Conservation (phyloP, 2,329 filamentous ascomycete genomes). For the Cercospora sesami region DNA sequence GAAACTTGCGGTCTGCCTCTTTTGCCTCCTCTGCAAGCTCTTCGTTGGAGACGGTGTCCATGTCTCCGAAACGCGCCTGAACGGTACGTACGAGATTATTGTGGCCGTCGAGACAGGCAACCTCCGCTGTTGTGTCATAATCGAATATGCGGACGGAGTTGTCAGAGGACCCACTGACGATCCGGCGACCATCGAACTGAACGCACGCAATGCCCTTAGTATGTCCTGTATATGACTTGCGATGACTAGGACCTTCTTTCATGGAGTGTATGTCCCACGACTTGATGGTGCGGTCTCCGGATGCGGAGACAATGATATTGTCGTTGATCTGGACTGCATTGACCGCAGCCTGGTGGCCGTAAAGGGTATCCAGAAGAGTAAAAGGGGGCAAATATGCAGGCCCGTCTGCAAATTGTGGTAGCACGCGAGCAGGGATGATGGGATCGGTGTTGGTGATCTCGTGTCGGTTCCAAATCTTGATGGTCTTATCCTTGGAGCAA, state of each 20-base stretch:
- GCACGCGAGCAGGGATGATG: slow-evolving; percentile 37
- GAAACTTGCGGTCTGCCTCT: slow-evolving; percentile 71
- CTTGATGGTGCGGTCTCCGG: slow-evolving; percentile 89
- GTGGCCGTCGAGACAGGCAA: slow-evolving; percentile 82
- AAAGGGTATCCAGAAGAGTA: slow-evolving; percentile 73
- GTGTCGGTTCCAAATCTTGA: slow-evolving; percentile 90
- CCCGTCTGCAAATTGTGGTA: slow-evolving; percentile 43
- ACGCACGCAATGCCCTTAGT: slow-evolving; percentile 96
- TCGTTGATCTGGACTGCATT: slow-evolving; percentile 92
- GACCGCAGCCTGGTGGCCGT: slow-evolving; percentile 86
- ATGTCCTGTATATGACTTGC: slow-evolving; percentile 73
- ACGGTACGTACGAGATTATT: slow-evolving; percentile 85
- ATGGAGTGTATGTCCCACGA: slow-evolving; percentile 88
- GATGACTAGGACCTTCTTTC: slow-evolving; percentile 42
- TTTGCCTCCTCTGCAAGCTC: slow-evolving; percentile 73
- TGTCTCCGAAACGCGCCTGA: slow-evolving; percentile 89
- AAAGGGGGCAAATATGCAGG: slow-evolving; percentile 63
- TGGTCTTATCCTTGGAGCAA: slow-evolving; percentile 94
- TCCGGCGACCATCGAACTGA: slow-evolving; percentile 88
- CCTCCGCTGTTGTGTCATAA: slow-evolving; percentile 78
- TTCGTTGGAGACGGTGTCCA: slow-evolving; percentile 70
- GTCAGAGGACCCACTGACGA: slow-evolving; percentile 94
- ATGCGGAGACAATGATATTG: slow-evolving; percentile 87
- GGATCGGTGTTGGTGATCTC: slow-evolving; percentile 56
- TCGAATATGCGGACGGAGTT: slow-evolving; percentile 96